Base-by-base conservation (phyloP, 805 yeast species). In the Candida hispaniensis region DNA sequence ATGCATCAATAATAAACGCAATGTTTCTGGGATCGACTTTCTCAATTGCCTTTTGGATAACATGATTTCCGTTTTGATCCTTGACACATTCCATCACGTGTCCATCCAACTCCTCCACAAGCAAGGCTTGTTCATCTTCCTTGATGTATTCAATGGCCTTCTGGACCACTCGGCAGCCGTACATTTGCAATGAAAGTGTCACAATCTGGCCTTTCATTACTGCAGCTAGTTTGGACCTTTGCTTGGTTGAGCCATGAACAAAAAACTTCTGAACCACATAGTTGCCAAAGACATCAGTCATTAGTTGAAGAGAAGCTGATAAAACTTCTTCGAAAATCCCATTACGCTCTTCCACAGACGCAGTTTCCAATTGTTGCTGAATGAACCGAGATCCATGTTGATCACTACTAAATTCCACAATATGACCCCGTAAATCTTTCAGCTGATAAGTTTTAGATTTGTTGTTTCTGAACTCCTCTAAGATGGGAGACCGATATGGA, bases 1-100 rank as follows among this genome's bases (percentile, higher is more conserved):
- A 66, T 18, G 85, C 71, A 19, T 71, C 75, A 49, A 83, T 65
- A 29, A 91, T 73, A 47, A 83, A 86, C 21, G 73, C 67, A 39
- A 83, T 69, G 27, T 67, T 59, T 14, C 65, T 71, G 40, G 80
- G 72, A 4, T 94, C 91, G 33, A 86, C 73, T 41, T 72, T 63
- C 58, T 91, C 98, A 47, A 91, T 81, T 1, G 94, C 76, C 55
- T 86, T 88, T 60, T 91, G 99, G 44, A 91, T 79, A 11, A 91
- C 98, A 57, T 91, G 99, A 56, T 91, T 91, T 44, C 97, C 98
- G 56, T 91, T 91, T 61, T 88, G 97, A 56, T 91, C 97, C 52
- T 83, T 83, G 41, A 88, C 80, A 56, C 88, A 70, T 39, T 68
- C 67, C 34, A 75, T 50, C 14, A 79, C 73, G 43, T 67, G 65